Base-by-base conservation (phyloP, 2,329 filamentous ascomycete species). In the Decorospora gaudefroyi region DNA sequence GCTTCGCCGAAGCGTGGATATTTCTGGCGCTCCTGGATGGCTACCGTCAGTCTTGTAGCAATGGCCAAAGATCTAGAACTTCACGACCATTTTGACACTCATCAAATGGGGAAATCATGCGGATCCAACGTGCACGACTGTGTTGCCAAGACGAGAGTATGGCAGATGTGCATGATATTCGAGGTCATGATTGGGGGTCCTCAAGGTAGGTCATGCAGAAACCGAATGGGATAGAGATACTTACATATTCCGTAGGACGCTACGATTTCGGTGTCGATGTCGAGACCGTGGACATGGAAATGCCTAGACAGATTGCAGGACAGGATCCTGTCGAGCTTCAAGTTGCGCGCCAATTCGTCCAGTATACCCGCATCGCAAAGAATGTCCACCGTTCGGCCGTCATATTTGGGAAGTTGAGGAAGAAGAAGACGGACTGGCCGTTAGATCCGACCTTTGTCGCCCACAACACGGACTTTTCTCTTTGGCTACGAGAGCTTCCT, bases 1-100 rank as follows among this genome's bases (percentile, higher is more conserved):
- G 87, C 88, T n/a, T 84, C 87, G 6, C 91, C 92, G 0, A 95
- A 95, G 65, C 84, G 89, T 48, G 93, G 93, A 1, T 97, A 97
- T 67, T 97, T 93, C 70, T 97, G 93, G 72, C 85, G 92, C 25
- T 97, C 93, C 0, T 97, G 93, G 92, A 95, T 96, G 83, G 89
- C 88, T 4, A 84, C 95, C 13, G 92, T 96, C 39, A 89, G 91
- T 49, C 90, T 92, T 52, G 86, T 95, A 6, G 86, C 90, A 32
- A 96, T 97, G 89, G 90, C 84, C 17, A 93, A 95, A 62, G 92
- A 96, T 65, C 76, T 97, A 21, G 89, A 90, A 13, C 76, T 97
- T 4, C 85, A 96, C 64, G 90, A 96, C 53, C 92, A 97, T 71
- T 84, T 84, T 50, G 84, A 87, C 46, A 82, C 85, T 30, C 93